Conservation (phyloP, 1,139 yeast species). For the Lodderomyces orthopsilosis region DNA sequence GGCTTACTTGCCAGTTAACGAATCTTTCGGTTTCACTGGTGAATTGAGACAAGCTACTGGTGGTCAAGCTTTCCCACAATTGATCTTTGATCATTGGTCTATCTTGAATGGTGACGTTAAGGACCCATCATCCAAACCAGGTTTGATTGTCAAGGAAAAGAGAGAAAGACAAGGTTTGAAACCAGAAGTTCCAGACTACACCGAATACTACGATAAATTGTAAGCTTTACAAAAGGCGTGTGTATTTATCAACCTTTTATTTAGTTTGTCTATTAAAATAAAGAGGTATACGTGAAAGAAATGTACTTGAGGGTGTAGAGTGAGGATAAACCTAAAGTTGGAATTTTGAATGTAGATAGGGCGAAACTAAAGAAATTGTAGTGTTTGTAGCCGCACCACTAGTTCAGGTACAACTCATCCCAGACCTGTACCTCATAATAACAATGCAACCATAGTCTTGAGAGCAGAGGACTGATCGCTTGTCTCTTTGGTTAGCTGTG, state of each 20-base stretch:
- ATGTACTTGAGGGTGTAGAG: background rate
- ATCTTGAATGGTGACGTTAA: slow-evolving; percentile 87
- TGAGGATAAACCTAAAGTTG: background rate
- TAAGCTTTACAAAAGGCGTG: slow-evolving; percentile 37
- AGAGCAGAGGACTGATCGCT: too few species aligned
- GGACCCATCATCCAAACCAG: slow-evolving; percentile 92
- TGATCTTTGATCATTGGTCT: slow-evolving; percentile 99
- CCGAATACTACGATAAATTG: slow-evolving; percentile 99
- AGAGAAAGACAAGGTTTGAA: slow-evolving; percentile 98
- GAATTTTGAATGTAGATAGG: too few species aligned
- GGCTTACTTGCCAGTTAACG: slow-evolving; percentile 99
- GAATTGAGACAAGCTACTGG: slow-evolving; percentile 99
- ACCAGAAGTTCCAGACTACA: slow-evolving; percentile 98
- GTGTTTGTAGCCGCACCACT: too few species aligned
- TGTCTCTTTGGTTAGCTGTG: background rate
- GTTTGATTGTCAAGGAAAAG: slow-evolving; percentile 83
- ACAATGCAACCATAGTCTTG: too few species aligned
- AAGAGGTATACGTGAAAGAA: background rate
- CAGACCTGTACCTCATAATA: too few species aligned
- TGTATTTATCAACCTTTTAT: background rate
- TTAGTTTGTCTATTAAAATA: background rate
- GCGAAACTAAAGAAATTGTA: too few species aligned
- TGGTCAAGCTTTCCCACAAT: slow-evolving; percentile 99
- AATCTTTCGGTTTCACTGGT: slow-evolving; percentile 99
- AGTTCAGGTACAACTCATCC: too few species aligned